Evolutionary conservation across 2,329 filamentous ascomycete genomes (phyloP).

Genomic region (Colletotrichum sansevieriae): DNA sequence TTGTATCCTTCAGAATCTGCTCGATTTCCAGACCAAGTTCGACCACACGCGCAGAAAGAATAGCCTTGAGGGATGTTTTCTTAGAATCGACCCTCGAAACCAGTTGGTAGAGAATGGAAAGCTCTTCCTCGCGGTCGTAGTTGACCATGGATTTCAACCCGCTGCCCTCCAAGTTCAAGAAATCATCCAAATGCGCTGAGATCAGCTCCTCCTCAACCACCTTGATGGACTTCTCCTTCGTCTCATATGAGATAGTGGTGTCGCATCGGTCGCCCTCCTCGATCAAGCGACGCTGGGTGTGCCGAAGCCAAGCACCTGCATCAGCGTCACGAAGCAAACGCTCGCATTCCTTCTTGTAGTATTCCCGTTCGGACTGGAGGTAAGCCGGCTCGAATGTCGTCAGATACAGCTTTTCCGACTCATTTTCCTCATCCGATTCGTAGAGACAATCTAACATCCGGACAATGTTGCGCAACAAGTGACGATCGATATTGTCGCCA

Average conservation of each 20-base stretch:
- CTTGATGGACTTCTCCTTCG: constrained; percentile 77
- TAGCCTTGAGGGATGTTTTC: constrained; percentile 77
- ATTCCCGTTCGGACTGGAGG: constrained; percentile 75
- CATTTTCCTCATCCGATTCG: constrained; percentile 81
- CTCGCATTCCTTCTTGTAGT: constrained; percentile 83
- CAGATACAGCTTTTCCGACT: constrained; percentile 85
- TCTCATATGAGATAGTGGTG: constrained; percentile 82
- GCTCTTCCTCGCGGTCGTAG: constrained; percentile 83
- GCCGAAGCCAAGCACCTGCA: constrained; percentile 83
- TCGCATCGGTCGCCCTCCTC: constrained; percentile 88
- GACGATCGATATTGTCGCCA: constrained; percentile 88
- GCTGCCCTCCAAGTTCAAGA: constrained; percentile 86
- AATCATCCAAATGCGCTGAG: constrained; percentile 79
- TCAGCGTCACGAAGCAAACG: constrained; percentile 82
- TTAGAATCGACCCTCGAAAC: constrained; percentile 82
- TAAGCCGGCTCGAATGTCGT: constrained; percentile 86
- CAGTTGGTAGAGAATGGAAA: constrained; percentile 84
- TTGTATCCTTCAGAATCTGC: constrained; percentile 68
- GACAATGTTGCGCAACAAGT: constrained; percentile 83
- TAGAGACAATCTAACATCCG: constrained; percentile 93
- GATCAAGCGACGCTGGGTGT: constrained; percentile 78
- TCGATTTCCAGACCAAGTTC: constrained; percentile 89
- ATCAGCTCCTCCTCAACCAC: constrained; percentile 89
- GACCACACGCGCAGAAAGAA: constrained; percentile 80
- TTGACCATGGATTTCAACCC: constrained; percentile 92